Conservation (phyloP, 768 basidiomycete species). For the Tulasnella sp. region DNA sequence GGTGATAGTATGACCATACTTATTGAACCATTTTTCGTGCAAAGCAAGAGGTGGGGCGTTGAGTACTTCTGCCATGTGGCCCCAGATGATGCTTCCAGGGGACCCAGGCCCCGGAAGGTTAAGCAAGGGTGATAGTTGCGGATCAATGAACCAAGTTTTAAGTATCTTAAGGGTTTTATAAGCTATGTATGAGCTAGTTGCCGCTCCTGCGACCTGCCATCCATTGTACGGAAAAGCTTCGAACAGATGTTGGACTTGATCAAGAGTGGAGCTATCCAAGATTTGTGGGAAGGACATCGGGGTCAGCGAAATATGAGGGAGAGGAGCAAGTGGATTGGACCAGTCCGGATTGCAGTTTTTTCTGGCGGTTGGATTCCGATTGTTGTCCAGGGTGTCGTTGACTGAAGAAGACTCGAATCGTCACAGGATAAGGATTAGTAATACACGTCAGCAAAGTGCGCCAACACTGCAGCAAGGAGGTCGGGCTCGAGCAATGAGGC, state of each 20-base stretch:
- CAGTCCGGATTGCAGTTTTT: neutral
- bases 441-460: neutral
- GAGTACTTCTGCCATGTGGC: constrained; percentile 48
- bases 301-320: neutral
- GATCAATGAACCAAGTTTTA: constrained; percentile 10
- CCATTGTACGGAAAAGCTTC: neutral
- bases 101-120: constrained; percentile 20
- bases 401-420: neutral
- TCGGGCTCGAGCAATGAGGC: neutral
- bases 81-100: constrained; percentile 41
- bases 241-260: neutral
- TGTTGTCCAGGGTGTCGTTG: neutral
- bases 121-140: neutral
- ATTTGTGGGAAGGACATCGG: neutral
- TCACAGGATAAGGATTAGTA: neutral
- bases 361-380: neutral
- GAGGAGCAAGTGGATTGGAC: neutral
- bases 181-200: neutral
- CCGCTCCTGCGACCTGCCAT: neutral
- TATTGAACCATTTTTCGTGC: constrained; percentile 48
- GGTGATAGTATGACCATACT: constrained; percentile 49
- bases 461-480: neutral
- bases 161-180: neutral
- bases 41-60: constrained; percentile 41
- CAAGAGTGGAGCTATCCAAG: neutral